A percentile compares a stretch with the other conserved stretches of the same genome.
phyloP scores from a whole-genome alignment of 2,329 filamentous ascomycete species.

The Passalora sequoiae region DNA sequence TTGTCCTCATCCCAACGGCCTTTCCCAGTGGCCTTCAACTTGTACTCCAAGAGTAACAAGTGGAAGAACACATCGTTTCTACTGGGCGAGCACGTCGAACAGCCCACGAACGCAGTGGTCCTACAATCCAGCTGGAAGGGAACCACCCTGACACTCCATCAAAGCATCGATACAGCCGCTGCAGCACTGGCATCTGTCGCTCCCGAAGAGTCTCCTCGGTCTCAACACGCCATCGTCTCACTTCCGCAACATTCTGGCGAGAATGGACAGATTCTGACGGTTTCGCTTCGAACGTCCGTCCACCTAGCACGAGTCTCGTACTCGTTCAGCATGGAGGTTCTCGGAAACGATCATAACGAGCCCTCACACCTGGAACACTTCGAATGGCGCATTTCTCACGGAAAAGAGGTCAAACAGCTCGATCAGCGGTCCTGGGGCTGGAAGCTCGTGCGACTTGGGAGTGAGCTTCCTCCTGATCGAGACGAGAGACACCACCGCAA shows the following conservation, averaged over 20 bases:
- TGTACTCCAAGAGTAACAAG: conserved; percentile 11
- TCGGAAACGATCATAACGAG: conserved; percentile 4
- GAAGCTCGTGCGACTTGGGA: conserved; percentile 18
- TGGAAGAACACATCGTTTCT: conserved; percentile 7
- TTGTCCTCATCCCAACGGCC: not conserved
- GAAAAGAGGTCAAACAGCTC: conserved; percentile 16
- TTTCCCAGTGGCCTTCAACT: conserved; percentile 10
- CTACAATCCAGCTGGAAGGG: conserved; percentile 12
- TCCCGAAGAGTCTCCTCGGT: conserved; percentile 7
- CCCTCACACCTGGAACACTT: conserved; percentile 13
- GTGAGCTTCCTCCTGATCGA: not conserved
- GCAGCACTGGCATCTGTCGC: conserved; percentile 6
- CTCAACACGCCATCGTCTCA: conserved; percentile 6
- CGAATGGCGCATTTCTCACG: conserved; percentile 19
- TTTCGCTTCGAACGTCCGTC: conserved; percentile 5
- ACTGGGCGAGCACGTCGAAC: conserved; percentile 12
- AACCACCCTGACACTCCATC: conserved; percentile 10
- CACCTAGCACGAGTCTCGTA: conserved; percentile 7
- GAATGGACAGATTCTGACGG: not conserved
- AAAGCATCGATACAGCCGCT: conserved; percentile 2
- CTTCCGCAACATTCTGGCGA: conserved; percentile 8
- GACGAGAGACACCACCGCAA: conserved; percentile 1
- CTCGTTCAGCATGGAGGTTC: conserved; percentile 10
- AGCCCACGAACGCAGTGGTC: conserved; percentile 11
- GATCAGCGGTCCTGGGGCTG: conserved; percentile 15